Evolutionary conservation across 768 basidiomycete species (phyloP).

Genomic region (Lentinula guzmanii): DNA sequence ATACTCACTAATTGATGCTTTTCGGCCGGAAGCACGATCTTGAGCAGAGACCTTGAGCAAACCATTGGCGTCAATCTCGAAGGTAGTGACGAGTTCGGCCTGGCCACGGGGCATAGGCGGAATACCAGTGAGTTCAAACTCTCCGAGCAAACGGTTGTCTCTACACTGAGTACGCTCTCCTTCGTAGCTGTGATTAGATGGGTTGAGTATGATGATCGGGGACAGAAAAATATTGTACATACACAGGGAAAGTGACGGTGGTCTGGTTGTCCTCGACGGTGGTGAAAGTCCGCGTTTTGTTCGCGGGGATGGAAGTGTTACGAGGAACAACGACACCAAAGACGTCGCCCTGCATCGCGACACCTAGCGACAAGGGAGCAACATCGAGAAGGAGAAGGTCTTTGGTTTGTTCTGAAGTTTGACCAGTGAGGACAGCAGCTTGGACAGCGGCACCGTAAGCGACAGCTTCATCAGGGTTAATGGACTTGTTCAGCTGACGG

Average conservation of each 20-base stretch:
- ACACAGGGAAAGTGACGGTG: conserved; percentile 99
- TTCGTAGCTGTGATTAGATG: conserved; percentile 62
- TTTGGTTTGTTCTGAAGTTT: conserved; percentile 98
- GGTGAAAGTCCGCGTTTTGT: conserved; percentile 98
- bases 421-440: conserved; percentile 96
- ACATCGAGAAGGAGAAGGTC: conserved; percentile 98
- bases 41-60: conserved; percentile 97
- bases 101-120: conserved; percentile 99
- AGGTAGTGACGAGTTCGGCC: conserved; percentile 98
- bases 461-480: conserved; percentile 99
- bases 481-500: conserved; percentile 98
- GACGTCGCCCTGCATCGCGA: conserved; percentile 99
- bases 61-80: conserved; percentile 99
- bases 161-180: conserved; percentile 99
- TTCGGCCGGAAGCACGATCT: conserved; percentile 98
- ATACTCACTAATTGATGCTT: conserved; percentile 87
- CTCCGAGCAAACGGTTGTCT: conserved; percentile 97
- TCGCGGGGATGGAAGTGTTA: conserved; percentile 99
- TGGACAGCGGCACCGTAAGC: conserved; percentile 99
- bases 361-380: conserved; percentile 96
- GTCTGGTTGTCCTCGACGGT: conserved; percentile 99
- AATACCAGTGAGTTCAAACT: conserved; percentile 98
- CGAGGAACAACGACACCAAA: conserved; percentile 99
- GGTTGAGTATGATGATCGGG: not conserved
- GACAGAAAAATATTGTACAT: conserved; percentile 20